Base-by-base conservation (phyloP, 495 filamentous ascomycete species). In the Lophiostoma macrostomum region DNA sequence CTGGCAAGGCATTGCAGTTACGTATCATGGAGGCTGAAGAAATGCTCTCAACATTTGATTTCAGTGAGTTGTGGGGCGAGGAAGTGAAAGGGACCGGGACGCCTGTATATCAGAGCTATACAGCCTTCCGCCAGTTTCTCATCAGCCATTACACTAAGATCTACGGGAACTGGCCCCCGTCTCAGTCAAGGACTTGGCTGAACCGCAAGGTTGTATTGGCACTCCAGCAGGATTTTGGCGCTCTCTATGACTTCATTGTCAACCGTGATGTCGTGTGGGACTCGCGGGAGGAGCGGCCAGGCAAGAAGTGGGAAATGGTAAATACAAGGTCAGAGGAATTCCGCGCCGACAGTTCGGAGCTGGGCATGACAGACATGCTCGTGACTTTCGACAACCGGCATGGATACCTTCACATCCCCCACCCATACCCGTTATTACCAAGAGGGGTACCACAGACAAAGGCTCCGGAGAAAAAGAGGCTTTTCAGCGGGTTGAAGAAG, bases 201-300 rank as follows among this genome's bases (percentile, higher is more conserved):
- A 84, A 80, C 11, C 69, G 84, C 20, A 73, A 72, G 24, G 64
- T 85, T 16, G 77, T 77, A 1, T 69, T 74, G 22, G 66, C 70
- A 22, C 67, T 88, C n/a, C 80, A 84, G 55, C 74, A 73, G 29
- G 85, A 88, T 58, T 86, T 87, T 48, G 76, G 79, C 13, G 76
- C 81, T 4, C 71, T 88, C 13, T 88, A 87, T 50, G 83, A 87
- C 63, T 88, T 85, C 56, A 72, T 88, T 4, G 83, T 88, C 28
- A 82, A 87, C 66, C 74, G 82, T 2, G 80, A 87, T 42, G 74
- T 86, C 10, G 64, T 76, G 0, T 88, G 84, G 79, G 80, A 84
- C 52, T 76, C 75, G 40, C 72, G 70, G 1, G 76, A 83, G 56
- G 76, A 76, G 29, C 69, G 78, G 10, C 69, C 67, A 1, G 62